Base-by-base conservation (phyloP, 768 basidiomycete genomes). In the Tephrocybe sp. region DNA sequence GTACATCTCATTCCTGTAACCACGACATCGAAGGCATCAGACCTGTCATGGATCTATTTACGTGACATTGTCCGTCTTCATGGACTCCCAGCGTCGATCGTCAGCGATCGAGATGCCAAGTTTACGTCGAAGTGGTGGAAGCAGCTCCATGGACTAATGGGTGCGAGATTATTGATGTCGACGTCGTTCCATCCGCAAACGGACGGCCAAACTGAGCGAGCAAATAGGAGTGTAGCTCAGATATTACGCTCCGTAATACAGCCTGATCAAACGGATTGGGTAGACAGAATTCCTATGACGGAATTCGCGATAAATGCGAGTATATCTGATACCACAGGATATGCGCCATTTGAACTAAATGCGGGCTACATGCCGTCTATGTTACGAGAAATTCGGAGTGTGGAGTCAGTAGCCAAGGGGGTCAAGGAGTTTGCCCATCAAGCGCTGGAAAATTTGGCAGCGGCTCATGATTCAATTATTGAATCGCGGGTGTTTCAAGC, bases 251-350 rank as follows among this genome's bases (percentile, higher is more conserved):
- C 61, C 0, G 9, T 55, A 0, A 53, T 70, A 0, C 15, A 42
- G 0, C 57, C 60, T 56, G 27, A 29, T 11, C 27, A 29, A 11
- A 29, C 54, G 0, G 61, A 73, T 30, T 72, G 69, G 68, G 55
- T 64, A 0, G 47, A 61, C 0, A 56, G 59, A 7, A 6, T 71
- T 0, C 67, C 67, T 2, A 40, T 69, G 41, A 58, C 62, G 0
- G 70, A 75, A 47, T 74, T 76, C 51, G 72, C 70, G 0, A 63
- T 74, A 7, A 76, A 49, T 25, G 21, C 42, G 2, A 50, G 60
- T 27, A 44, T 59, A 2, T 61, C 55, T 0, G 54, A 41, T 11
- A 55, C 66, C 0, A 75, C 70, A 0, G 54, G 60, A 15, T 73
- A 64, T 38, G 58, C 69, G n/a, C 71, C 69, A 1, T 68, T 69